Base-by-base conservation (phyloP, 2,329 filamentous ascomycete species). In the Penicillium sp. region DNA sequence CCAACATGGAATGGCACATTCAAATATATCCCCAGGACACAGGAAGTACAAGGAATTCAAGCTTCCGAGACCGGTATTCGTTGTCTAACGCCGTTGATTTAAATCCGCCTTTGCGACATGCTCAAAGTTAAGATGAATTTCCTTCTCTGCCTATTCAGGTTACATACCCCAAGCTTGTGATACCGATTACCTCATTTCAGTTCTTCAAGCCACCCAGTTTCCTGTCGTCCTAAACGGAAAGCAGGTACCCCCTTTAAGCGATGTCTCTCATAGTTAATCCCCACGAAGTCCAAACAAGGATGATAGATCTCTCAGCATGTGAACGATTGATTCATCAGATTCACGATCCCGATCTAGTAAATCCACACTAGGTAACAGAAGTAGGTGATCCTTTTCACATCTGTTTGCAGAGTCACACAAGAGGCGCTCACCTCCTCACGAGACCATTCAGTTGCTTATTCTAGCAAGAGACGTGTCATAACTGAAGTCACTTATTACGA, bases 211-310 rank as follows among this genome's bases (percentile, higher is more conserved):
- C 50, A 35, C 4, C 45, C 16, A 11, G 37, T 54, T 53, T 1
- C 39, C 7, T 27, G 10, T 48, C 37, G 19, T 42, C 33, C 53
- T 39, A 19, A 42, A 26, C 7, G 11, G 54, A 31, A 54, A 58
- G 58, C 55, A 62, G 60, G 60, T 61, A 61, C 58, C 58, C 60
- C 43, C 27, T 46, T 26, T 21, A 29, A 44, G 39, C 35, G n/a
- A 46, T 35, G 23, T 35, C 19, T 25, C 44, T 50, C 37, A 49
- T 50, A 19, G 39, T 33, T 48, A 21, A 54, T 27, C 49, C 33
- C 54, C 51, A 57, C 57, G 42, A 35, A 47, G 52, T 42, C 49
- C 23, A 33, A 23, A 19, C 29, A 49, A 39, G 45, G 45, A 53
- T 57, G 25, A 25, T 13, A 14, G 42, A 7, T 23, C 42, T 23